phyloP scores from a whole-genome alignment of 345 rosid species.

The Trapa incisa region DNA sequence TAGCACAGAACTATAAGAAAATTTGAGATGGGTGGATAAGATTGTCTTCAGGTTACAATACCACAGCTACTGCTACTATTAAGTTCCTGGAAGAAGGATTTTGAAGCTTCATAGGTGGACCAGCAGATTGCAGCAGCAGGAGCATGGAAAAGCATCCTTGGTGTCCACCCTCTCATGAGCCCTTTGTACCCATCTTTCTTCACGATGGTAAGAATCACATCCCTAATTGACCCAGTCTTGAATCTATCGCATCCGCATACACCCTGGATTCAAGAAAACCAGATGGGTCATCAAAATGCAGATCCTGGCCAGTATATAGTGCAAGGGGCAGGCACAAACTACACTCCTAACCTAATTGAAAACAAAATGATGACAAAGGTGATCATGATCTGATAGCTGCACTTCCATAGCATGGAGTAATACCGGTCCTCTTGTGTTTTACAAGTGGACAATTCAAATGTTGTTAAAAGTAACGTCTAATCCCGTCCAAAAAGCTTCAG shows the following conservation, averaged over 20 bases:
- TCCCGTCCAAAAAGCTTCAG: neutral
- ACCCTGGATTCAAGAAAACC: conserved; percentile 43
- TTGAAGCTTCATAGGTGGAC: conserved; percentile 79
- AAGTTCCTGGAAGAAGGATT: conserved; percentile 55
- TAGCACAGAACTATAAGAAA: neutral
- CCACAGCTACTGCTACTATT: conserved; percentile 23
- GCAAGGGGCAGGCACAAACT: neutral
- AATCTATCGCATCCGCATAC: conserved; percentile 95
- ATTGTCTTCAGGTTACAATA: conserved; percentile 21
- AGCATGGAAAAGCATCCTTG: conserved; percentile 97
- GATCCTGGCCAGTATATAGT: neutral
- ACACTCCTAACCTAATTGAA: neutral
- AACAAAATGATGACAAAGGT: neutral
- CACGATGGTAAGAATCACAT: conserved; percentile 52
- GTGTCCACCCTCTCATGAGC: conserved; percentile 86
- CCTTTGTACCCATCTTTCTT: conserved; percentile 80
- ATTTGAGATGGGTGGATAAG: neutral
- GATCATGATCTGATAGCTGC: neutral
- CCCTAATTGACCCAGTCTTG: conserved; percentile 51
- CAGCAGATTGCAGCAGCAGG: conserved; percentile 99
- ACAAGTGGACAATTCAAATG: no score
- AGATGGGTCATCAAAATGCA: neutral
- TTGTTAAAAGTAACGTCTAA: neutral
- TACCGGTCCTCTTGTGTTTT: no score
- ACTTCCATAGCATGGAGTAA: no score